phyloP scores from a whole-genome alignment of 2,329 filamentous ascomycete species.

The Hypoxylon sp. region DNA sequence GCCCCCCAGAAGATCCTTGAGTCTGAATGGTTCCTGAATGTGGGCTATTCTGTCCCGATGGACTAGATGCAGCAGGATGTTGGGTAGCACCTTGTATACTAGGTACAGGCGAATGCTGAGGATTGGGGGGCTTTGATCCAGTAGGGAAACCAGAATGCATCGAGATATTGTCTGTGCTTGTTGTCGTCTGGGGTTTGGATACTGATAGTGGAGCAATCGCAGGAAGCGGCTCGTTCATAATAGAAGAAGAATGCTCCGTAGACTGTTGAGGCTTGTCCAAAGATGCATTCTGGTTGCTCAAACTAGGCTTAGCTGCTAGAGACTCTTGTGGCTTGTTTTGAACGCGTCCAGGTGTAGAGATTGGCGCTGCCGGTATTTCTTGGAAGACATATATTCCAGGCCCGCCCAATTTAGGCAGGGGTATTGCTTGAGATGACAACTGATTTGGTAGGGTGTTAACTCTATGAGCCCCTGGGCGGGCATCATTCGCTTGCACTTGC shows the following conservation, averaged over 20 bases:
- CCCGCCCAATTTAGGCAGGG: conserved; percentile 36
- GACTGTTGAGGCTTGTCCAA: conserved; percentile 13
- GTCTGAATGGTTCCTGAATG: background rate
- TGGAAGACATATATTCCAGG: conserved; percentile 48
- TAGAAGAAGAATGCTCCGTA: conserved; percentile 9
- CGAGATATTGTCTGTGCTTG: conserved; percentile 31
- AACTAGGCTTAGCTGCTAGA: background rate
- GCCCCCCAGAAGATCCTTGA: conserved; percentile 9
- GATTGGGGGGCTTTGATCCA: conserved; percentile 6
- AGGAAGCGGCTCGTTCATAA: conserved; percentile 31
- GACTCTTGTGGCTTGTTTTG: conserved; percentile 10
- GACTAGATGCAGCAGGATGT: background rate
- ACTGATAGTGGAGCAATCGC: conserved; percentile 44
- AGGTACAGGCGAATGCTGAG: conserved; percentile 21
- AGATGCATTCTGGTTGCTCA: conserved; percentile 7
- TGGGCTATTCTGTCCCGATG: conserved; percentile 1
- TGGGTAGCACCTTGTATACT: conserved; percentile 9
- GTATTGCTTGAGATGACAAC: conserved; percentile 24
- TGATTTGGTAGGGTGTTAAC: conserved; percentile 42
- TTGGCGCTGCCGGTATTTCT: conserved; percentile 39
- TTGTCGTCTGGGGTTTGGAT: conserved; percentile 40
- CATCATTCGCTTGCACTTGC: conserved; percentile 13
- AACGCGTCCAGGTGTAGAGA: conserved; percentile 2
- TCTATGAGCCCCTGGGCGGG: conserved; percentile 35
- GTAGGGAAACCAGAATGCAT: conserved; percentile 15